phyloP scores from a whole-genome alignment of 2,329 filamentous ascomycete genomes.

The Talaromyces sp. region DNA sequence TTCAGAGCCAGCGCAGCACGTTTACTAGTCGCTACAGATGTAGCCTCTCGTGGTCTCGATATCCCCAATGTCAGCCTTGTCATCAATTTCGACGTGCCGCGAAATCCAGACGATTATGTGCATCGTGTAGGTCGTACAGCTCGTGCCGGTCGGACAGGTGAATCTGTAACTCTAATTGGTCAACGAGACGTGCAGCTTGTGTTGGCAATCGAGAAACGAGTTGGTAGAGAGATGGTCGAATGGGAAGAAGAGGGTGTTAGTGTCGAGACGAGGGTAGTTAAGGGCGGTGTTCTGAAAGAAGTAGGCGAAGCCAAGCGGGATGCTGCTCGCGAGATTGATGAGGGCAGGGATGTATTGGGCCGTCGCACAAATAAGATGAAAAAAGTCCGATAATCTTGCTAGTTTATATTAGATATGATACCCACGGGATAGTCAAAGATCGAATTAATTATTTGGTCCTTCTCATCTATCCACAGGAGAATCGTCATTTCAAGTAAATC shows the following conservation, averaged over 20 bases:
- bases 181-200: slow-evolving; percentile 89
- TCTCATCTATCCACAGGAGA: background rate
- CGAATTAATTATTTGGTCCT: background rate
- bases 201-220: slow-evolving; percentile 81
- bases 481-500: background rate
- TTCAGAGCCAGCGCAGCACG: slow-evolving; percentile 87
- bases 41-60: slow-evolving; percentile 89
- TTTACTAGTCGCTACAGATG: slow-evolving; percentile 90
- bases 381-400: slow-evolving; percentile 30
- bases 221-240: slow-evolving; percentile 71
- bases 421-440: background rate
- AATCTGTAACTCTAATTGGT: slow-evolving; percentile 82
- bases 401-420: slow-evolving; percentile 17
- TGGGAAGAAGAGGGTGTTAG: slow-evolving; percentile 91
- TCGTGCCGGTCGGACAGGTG: slow-evolving; percentile 78
- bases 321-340: slow-evolving; percentile 84
- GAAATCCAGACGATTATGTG: slow-evolving; percentile 97
- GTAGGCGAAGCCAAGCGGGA: slow-evolving; percentile 96
- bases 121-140: slow-evolving; percentile 94
- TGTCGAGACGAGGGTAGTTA: slow-evolving; percentile 81
- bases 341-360: slow-evolving; percentile 86
- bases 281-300: slow-evolving; percentile 73
- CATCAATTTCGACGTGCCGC: slow-evolving; percentile 90
- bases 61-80: slow-evolving; percentile 89
- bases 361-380: slow-evolving; percentile 58